Evolutionary conservation across 2,329 filamentous ascomycete genomes (phyloP).

Genomic region (Ceratocystis ficicola): DNA sequence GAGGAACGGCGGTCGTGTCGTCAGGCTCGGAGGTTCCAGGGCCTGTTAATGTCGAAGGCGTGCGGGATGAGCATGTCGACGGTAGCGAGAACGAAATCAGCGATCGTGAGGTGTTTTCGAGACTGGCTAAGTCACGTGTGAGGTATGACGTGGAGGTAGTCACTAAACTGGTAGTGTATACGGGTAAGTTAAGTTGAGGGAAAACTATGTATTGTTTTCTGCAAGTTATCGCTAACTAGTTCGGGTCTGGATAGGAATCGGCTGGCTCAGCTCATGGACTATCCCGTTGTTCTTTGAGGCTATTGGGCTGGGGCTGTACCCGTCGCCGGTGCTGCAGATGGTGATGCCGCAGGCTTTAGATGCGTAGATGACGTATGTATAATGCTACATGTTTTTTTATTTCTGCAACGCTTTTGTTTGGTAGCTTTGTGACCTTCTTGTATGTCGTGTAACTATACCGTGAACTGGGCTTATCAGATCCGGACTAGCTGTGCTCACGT

Average conservation of each 20-base stretch:
- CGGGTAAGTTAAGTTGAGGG: conserved; percentile 45
- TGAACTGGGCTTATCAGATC: background rate
- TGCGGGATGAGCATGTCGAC: conserved; percentile 28
- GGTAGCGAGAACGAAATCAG: conserved; percentile 40
- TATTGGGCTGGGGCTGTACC: conserved; percentile 38
- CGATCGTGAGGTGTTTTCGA: conserved; percentile 71
- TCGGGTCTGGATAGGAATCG: conserved; percentile 50
- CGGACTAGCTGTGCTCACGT: background rate
- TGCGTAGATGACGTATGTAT: background rate
- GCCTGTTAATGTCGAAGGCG: conserved; percentile 24
- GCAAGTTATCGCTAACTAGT: background rate
- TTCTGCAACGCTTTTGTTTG: background rate
- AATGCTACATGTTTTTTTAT: conserved; percentile 3
- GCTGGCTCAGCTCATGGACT: conserved; percentile 64
- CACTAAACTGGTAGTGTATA: conserved; percentile 90
- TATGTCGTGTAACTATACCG: background rate
- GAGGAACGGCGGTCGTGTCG: background rate
- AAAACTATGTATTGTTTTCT: conserved; percentile 8
- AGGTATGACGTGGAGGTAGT: conserved; percentile 98
- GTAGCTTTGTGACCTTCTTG: background rate
- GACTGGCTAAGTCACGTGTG: conserved; percentile 73
- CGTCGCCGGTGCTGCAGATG: conserved; percentile 14
- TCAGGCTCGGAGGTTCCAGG: conserved; percentile 6
- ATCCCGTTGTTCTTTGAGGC: conserved; percentile 61
- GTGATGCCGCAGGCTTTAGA: background rate